Evolutionary conservation across 371 early-diverging fungal species (phyloP).

Genomic region (Rhizopus microsporus): DNA sequence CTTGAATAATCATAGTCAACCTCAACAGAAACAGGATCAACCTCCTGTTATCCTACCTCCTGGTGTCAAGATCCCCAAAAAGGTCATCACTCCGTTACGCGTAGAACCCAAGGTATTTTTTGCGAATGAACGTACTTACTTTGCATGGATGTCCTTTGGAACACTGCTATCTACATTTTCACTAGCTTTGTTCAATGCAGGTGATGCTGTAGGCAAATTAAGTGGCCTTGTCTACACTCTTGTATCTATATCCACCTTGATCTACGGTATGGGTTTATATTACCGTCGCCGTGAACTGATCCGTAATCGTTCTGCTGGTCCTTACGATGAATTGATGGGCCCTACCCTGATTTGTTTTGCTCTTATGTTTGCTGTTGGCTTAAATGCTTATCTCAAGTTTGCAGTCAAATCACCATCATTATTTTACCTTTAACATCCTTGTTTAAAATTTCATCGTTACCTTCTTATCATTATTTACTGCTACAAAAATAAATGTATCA

Average conservation of each 20-base stretch:
- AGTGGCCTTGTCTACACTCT: slow-evolving; percentile 80
- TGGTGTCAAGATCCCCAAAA: slow-evolving; percentile 56
- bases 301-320: slow-evolving; percentile 68
- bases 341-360: slow-evolving; percentile 89
- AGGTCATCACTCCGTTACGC: slow-evolving; percentile 82
- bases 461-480: not conserved
- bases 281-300: slow-evolving; percentile 91
- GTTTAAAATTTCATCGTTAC: not conserved
- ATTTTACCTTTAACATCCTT: slow-evolving; percentile 22
- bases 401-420: slow-evolving; percentile 38
- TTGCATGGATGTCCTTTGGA: slow-evolving; percentile 86
- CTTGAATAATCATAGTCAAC: not conserved
- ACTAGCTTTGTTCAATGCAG: slow-evolving; percentile 84
- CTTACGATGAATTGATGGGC: slow-evolving; percentile 75
- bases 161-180: slow-evolving; percentile 76
- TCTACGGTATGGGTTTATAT: slow-evolving; percentile 91
- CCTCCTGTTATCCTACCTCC: slow-evolving; percentile 44
- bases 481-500: not conserved
- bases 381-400: slow-evolving; percentile 85
- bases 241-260: slow-evolving; percentile 80
- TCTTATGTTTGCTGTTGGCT: slow-evolving; percentile 80
- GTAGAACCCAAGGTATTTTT: slow-evolving; percentile 99
- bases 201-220: slow-evolving; percentile 73
- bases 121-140: slow-evolving; percentile 99
- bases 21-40: slow-evolving; percentile 5